Base-by-base conservation (phyloP, 495 filamentous ascomycete species). In the Neurospora sp. region DNA sequence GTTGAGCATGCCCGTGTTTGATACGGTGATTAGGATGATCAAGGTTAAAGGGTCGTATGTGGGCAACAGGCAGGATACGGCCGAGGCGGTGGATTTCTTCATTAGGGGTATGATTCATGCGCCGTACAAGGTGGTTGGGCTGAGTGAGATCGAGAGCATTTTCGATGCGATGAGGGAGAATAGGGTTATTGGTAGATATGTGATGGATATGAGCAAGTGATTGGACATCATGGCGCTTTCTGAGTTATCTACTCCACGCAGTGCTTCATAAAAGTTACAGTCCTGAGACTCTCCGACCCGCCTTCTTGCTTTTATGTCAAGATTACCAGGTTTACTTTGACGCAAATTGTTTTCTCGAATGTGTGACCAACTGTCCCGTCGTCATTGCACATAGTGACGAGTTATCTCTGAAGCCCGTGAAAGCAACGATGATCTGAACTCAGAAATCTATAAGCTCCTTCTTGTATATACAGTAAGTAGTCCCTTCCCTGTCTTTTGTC, bases 31-130 rank as follows among this genome's bases (percentile, higher is more conserved):
- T 75, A 75, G 82, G 68, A 96, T 97, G 92, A 90, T 97, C 81
- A 90, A 82, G 72, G 96, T 98, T 84, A 93, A 92, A 82, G 94
- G 94, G 65, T 92, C 89, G 73, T 97, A 97, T 79, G 94, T 98
- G 69, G 94, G 94, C 39, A 97, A 93, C 81, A 87, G 92, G 68
- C 87, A 91, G 78, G 94, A 98, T 77, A 90, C 86, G 0, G 85
- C 88, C 9, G 94, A 97, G 79, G 94, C 94, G 8, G 82, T 97
- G 40, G 93, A 96, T 74, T 97, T 97, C 86, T 97, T 90, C 83
- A 80, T 86, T 39, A 85, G 92, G 22, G 94, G 94, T 0, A 78
- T 94, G 74, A 94, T 97, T 85, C 89, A 93, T 68, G 89, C 89
- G 0, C 94, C 94, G 0, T 94, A 90, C 85, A 95, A 97, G 89